Evolutionary conservation across 2,329 filamentous ascomycete species (phyloP), one percentile per base, ranked within the genome.

Genomic region (Aspergillus flavus): DNA sequence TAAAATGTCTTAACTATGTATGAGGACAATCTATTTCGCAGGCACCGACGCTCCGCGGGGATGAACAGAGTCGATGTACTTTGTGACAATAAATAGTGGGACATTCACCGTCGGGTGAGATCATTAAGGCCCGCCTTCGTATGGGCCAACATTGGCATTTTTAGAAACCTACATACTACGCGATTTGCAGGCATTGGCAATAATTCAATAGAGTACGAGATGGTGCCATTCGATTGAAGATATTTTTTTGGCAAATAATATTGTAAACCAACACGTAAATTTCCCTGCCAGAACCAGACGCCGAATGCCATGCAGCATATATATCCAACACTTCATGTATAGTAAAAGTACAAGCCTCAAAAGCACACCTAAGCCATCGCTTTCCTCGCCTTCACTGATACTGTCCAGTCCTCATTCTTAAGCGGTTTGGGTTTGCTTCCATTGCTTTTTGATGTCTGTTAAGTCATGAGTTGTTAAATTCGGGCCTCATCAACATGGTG

Each of bases 361-460:
- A 61, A 23, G 57, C 59, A 50, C 54, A 63, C 36, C 53, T 21
- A 34, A 61, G 26, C 21, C 34, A 53, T 52, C 28, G 32, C 58
- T 43, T 64, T 61, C 54, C 23, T 48, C 26, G 36, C 32, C 58
- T 62, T 50, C 21, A 39, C 48, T 54, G 58, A 59, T 30, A 54
- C 64, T n/a, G 36, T 65, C 54, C 36, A 34, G 53, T 41, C 23
- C 50, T 56, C 32, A 57, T 61, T 30, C 43, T 59, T n/a, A 77
- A 64, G 74, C 73, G 43, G 72, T 70, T 63, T 76, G 68, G 23
- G 68, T 71, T 61, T 74, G 71, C 60, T 74, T 76, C 82, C 82
- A 84, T 68, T 80, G 76, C 60, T 79, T 73, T 69, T 79, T 79
- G 63, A 84, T 83, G 53, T 82, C 79, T 81, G 60, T 56, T 14